These are phyloP conservation scores for Herpetospermum pedunculosum DNA, from an alignment of 306 rosid species.

Conservation along the genomic window DNA sequence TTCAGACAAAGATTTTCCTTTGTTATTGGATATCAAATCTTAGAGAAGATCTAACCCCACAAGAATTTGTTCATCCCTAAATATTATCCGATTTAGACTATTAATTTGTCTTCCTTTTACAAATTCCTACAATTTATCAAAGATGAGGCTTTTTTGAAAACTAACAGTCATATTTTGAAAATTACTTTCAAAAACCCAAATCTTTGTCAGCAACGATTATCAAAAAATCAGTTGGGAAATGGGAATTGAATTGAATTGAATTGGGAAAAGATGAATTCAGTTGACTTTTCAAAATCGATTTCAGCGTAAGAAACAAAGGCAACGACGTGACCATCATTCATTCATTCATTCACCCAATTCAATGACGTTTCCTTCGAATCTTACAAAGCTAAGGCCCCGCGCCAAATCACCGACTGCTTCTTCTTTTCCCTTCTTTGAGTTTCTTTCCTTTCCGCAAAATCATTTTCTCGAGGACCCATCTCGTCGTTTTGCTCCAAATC, in stretches of 20 bases:
- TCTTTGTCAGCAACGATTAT: neutral
- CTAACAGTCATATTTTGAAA: neutral
- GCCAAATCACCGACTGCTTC: neutral
- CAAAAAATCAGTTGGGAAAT: neutral
- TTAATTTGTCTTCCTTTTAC: neutral
- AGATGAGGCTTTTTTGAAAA: neutral
- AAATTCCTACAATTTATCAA: neutral
- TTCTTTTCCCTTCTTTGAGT: neutral
- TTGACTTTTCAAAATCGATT: neutral
- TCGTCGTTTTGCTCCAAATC: neutral
- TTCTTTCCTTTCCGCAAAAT: neutral
- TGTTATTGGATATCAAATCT: neutral
- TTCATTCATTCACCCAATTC: neutral
- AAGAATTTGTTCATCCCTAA: neutral
- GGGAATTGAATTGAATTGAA: neutral
- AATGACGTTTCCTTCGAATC: neutral
- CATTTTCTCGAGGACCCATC: neutral
- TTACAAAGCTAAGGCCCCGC: neutral
- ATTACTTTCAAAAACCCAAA: neutral
- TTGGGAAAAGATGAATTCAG: neutral
- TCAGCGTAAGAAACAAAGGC: neutral
- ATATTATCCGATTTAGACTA: neutral
- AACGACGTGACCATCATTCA: neutral
- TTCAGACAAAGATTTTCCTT: too few species aligned
- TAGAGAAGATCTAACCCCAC: neutral